Evolutionary conservation across 164 flowering plant species (phyloP).

Genomic region (Chloranthus sessilifolius): DNA sequence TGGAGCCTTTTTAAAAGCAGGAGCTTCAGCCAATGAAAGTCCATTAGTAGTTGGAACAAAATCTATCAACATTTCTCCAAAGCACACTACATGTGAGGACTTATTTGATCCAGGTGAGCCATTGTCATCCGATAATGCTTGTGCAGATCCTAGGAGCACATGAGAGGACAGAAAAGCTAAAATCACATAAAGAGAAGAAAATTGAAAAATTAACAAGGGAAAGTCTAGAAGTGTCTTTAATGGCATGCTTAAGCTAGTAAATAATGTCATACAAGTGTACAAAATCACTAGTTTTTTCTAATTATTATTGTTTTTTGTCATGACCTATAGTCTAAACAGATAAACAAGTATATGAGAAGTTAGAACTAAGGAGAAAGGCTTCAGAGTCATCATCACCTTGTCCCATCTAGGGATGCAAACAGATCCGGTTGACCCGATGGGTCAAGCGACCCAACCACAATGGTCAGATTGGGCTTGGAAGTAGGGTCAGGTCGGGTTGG

Average conservation of each 20-base stretch:
- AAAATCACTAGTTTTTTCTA: too few species aligned
- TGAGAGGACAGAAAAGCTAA: too few species aligned
- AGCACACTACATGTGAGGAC: constrained; percentile 73
- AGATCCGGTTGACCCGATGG: too few species aligned
- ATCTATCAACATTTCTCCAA: constrained; percentile 96
- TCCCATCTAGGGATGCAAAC: too few species aligned
- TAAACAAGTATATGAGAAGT: too few species aligned
- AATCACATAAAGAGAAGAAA: constrained; percentile 39
- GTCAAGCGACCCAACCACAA: too few species aligned
- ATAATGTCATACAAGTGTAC: neutral
- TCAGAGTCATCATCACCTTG: too few species aligned
- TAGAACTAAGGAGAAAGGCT: too few species aligned
- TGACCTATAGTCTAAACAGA: too few species aligned
- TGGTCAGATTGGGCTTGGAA: too few species aligned
- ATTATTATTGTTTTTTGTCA: too few species aligned
- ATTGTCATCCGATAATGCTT: constrained; percentile 39
- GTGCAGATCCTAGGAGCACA: constrained; percentile 30
- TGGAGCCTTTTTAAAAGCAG: constrained; percentile 92
- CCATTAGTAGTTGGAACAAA: constrained; percentile 88
- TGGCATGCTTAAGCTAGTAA: neutral
- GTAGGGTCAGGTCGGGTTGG: too few species aligned
- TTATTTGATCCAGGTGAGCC: constrained; percentile 37
- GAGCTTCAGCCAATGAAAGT: constrained; percentile 82
- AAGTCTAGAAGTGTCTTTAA: constrained; percentile 34
- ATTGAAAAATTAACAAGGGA: constrained; percentile 46